These are phyloP conservation scores for Hemerocallis citrina DNA, from an alignment of 106 monocot species.

Conservation along the genomic window DNA sequence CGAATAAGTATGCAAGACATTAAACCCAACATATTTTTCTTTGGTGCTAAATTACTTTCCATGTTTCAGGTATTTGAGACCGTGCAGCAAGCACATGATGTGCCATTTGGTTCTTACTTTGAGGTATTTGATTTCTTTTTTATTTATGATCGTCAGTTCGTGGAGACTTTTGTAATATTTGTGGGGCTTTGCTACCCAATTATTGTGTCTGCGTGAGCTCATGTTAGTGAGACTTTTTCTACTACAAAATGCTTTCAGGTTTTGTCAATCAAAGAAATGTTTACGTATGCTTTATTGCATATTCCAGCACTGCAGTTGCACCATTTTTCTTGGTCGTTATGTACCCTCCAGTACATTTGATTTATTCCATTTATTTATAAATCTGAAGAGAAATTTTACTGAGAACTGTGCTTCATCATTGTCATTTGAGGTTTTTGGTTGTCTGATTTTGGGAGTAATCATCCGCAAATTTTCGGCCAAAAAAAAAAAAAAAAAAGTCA, in stretches of 20 bases:
- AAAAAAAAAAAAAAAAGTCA: no score
- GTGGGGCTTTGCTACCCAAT: background rate
- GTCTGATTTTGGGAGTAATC: background rate
- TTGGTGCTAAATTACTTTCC: background rate
- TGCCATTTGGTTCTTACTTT: slow-evolving; percentile 94
- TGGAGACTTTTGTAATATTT: background rate
- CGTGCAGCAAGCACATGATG: slow-evolving; percentile 93
- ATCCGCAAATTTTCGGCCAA: background rate
- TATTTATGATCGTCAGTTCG: background rate
- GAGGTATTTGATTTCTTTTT: slow-evolving; percentile 40
- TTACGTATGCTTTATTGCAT: background rate
- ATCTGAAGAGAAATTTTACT: background rate
- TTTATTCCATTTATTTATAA: background rate
- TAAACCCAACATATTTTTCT: no score
- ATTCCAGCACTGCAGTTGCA: background rate
- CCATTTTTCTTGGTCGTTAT: background rate
- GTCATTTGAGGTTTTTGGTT: background rate
- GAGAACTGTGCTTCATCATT: background rate
- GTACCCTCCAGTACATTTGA: background rate
- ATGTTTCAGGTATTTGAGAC: slow-evolving; percentile 83
- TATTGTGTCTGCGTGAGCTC: background rate
- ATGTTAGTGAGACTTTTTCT: background rate
- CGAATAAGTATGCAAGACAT: no score
- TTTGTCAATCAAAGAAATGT: background rate
- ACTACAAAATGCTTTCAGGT: background rate